Percentiles rank a stretch among this genome's conserved stretches.
These are phyloP conservation scores for Dipteronia sinensis DNA, from an alignment of 345 rosid genomes.

Conservation along the genomic window DNA sequence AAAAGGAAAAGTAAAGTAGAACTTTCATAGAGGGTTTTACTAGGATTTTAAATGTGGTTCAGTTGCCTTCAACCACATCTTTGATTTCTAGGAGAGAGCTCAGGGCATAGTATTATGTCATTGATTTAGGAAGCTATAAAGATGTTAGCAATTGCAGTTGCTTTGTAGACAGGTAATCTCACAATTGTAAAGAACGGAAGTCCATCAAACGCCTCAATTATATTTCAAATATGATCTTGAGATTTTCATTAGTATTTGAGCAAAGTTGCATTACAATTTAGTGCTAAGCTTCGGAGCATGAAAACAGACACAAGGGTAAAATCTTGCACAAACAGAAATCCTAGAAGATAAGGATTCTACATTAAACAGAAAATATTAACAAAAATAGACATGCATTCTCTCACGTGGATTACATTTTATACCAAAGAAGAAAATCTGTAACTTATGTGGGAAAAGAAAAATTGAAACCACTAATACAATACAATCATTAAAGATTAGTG, in stretches of 20 bases:
- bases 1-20: background rate
- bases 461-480: background rate
- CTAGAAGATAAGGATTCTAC: background rate
- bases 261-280: background rate
- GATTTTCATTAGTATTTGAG: background rate
- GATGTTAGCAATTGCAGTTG: too few species aligned
- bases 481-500: background rate
- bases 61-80: background rate
- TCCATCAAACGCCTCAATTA: background rate
- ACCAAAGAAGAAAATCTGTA: background rate
- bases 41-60: background rate
- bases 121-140: too few species aligned
- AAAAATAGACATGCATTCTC: background rate
- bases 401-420: background rate
- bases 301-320: background rate
- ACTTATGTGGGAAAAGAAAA: background rate
- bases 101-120: background rate
- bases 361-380: background rate
- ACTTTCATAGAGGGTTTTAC: too few species aligned
- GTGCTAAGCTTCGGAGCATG: background rate
- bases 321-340: background rate
- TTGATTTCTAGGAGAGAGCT: background rate
- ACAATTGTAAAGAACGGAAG: background rate
- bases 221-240: background rate
- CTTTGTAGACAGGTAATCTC: background rate